Evolutionary conservation across 805 yeast genomes (phyloP).

Genomic region (Metschnikowia hibisci): DNA sequence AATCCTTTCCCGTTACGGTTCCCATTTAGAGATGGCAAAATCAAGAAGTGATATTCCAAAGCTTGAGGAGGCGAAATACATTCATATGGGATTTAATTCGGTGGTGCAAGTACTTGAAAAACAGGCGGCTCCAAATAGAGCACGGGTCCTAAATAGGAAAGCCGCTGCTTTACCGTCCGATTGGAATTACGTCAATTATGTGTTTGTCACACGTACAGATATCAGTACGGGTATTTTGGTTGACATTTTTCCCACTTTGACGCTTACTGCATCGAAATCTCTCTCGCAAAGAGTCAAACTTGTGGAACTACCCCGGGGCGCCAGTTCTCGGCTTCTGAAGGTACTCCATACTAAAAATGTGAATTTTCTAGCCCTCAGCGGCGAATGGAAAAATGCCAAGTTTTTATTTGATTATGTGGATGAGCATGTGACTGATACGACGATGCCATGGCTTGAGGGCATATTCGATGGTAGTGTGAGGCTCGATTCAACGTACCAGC

Average conservation of each 20-base stretch:
- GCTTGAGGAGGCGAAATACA: slow-evolving; percentile 22
- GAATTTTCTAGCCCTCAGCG: slow-evolving; percentile 34
- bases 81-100: slow-evolving; percentile 52
- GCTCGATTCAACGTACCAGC: slow-evolving; percentile 3
- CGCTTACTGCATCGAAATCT: slow-evolving; percentile 41
- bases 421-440: slow-evolving; percentile 31
- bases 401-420: slow-evolving; percentile 28
- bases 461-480: slow-evolving; percentile 19
- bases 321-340: slow-evolving; percentile 28
- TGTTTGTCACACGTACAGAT: slow-evolving; percentile 63
- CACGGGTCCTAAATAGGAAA: slow-evolving; percentile 11
- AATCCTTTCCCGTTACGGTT: slow-evolving; percentile 16
- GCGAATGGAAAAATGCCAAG: slow-evolving; percentile 23
- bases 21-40: slow-evolving; percentile 9
- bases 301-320: slow-evolving; percentile 55
- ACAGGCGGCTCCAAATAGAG: slow-evolving; percentile 31
- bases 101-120: slow-evolving; percentile 46
- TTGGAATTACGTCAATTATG: slow-evolving; percentile 27
- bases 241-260: slow-evolving; percentile 55
- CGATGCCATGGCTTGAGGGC: slow-evolving; percentile 45
- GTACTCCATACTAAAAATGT: slow-evolving; percentile 26
- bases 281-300: slow-evolving; percentile 42
- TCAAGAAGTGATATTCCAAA: slow-evolving; percentile 8
- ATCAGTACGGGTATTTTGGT: slow-evolving; percentile 47
- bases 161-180: not conserved